Evolutionary conservation across 1,284 basidiomycete genomes (phyloP).

Genomic region (Trametes sp.): DNA sequence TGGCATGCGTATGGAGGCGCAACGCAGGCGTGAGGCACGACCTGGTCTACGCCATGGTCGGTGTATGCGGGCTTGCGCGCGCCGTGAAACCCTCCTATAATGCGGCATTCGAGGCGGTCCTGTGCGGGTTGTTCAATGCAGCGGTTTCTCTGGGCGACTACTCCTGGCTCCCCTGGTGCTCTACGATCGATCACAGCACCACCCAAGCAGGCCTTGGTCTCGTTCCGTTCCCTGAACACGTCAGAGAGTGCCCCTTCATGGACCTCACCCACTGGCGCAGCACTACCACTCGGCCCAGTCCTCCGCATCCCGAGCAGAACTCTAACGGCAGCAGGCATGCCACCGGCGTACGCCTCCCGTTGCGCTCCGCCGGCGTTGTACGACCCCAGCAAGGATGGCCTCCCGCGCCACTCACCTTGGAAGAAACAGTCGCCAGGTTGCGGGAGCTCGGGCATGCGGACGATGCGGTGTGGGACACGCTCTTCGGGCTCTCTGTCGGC

Average conservation of each 20-base stretch:
- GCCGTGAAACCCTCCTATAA: background rate
- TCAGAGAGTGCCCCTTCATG: background rate
- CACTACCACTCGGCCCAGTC: too few relatives aligned
- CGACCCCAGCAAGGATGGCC: too few relatives aligned
- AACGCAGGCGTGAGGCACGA: background rate
- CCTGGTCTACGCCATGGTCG: background rate
- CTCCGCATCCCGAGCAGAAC: too few relatives aligned
- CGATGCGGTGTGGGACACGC: background rate
- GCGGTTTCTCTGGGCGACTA: background rate
- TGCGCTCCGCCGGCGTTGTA: too few relatives aligned
- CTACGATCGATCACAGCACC: background rate
- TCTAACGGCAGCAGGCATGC: too few relatives aligned
- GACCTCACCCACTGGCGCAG: background rate
- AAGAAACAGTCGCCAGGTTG: background rate
- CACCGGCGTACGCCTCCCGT: too few relatives aligned
- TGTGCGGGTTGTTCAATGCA: background rate
- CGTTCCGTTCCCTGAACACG: background rate
- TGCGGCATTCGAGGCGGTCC: background rate
- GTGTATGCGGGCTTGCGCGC: background rate
- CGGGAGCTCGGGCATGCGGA: background rate
- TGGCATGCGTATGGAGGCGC: constrained; percentile 1
- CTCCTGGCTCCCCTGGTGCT: background rate
- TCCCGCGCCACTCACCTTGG: background rate
- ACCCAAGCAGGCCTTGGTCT: background rate
- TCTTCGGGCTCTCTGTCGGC: background rate